Percentiles rank a stretch among this genome's conserved stretches.
Evolutionary conservation across 805 yeast species (phyloP).

Genomic region (Candida schatavii): DNA sequence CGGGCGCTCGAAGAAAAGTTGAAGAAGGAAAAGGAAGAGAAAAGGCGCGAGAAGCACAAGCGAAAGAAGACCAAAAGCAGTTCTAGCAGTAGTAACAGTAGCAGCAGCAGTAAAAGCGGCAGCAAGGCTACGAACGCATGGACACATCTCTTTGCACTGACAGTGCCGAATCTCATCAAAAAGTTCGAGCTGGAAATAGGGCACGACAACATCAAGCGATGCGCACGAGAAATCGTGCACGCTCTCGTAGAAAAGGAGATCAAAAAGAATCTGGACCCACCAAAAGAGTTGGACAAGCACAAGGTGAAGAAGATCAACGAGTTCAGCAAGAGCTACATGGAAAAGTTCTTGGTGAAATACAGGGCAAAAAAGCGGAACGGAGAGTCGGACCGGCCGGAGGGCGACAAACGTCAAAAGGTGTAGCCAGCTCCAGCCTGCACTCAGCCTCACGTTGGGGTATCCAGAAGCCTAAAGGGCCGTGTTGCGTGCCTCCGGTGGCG

Average conservation of each 20-base stretch:
- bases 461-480: no score
- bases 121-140: slow-evolving; percentile 25
- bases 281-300: slow-evolving; percentile 56
- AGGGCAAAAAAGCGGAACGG: slow-evolving; percentile 32
- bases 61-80: slow-evolving; percentile 1
- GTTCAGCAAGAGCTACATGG: slow-evolving; percentile 66
- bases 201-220: slow-evolving; percentile 67
- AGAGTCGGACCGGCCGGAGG: neutral
- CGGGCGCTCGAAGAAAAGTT: slow-evolving; percentile 22
- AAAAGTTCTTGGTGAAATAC: slow-evolving; percentile 52
- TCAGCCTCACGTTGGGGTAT: no score
- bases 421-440: no score
- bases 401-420: slow-evolving; percentile 2
- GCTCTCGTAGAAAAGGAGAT: slow-evolving; percentile 67
- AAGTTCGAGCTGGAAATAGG: slow-evolving; percentile 66
- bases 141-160: slow-evolving; percentile 58
- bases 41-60: slow-evolving; percentile 15
- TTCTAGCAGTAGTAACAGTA: neutral
- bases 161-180: slow-evolving; percentile 76
- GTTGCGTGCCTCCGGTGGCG: neutral
- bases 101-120: neutral
- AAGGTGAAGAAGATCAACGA: slow-evolving; percentile 67
- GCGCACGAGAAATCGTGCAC: slow-evolving; percentile 77
- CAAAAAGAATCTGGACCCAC: slow-evolving; percentile 47
- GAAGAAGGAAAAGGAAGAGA: slow-evolving; percentile 19